phyloP scores from a whole-genome alignment of 208 protist species.

The Vickermania spadyakhi region DNA sequence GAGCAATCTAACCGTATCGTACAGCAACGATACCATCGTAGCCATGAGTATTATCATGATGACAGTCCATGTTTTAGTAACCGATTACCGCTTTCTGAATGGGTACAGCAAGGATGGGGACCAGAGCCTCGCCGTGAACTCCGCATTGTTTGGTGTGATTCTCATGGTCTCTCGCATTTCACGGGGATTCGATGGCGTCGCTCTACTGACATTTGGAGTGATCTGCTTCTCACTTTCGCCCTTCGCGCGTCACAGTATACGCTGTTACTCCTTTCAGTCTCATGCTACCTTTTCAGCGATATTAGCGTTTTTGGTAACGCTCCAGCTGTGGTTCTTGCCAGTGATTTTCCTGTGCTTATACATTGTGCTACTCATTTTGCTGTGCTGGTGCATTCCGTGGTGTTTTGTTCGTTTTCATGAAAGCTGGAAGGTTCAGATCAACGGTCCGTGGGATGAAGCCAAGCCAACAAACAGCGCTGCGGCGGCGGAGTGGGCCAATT shows the following conservation, averaged over 20 bases:
- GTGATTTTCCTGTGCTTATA: constrained; percentile 57
- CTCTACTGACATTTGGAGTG: constrained; percentile 76
- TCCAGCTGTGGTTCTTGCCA: constrained; percentile 37
- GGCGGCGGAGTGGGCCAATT: constrained; percentile 86
- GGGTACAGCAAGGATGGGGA: constrained; percentile 52
- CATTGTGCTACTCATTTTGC: constrained; percentile 34
- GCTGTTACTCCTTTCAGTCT: constrained; percentile 35
- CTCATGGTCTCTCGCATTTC: constrained; percentile 81
- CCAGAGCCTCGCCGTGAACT: constrained; percentile 69
- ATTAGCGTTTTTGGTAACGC: constrained; percentile 42
- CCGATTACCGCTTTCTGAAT: constrained; percentile 86
- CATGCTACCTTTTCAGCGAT: constrained; percentile 49
- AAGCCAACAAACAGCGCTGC: constrained; percentile 88
- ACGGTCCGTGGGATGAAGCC: constrained; percentile 88
- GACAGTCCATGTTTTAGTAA: constrained; percentile 62
- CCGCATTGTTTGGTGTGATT: constrained; percentile 71
- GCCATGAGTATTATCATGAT: constrained; percentile 72
- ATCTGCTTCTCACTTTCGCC: constrained; percentile 82
- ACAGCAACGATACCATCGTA: constrained; percentile 87
- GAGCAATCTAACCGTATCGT: constrained; percentile 75
- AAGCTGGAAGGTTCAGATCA: constrained; percentile 82
- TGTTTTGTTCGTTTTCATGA: constrained; percentile 66
- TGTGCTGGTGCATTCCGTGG: constrained; percentile 63
- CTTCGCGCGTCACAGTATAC: constrained; percentile 59
- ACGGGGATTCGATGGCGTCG: constrained; percentile 41